These are phyloP conservation scores for Capronia americana DNA, from an alignment of 2,329 filamentous ascomycete genomes.

Conservation along the genomic window DNA sequence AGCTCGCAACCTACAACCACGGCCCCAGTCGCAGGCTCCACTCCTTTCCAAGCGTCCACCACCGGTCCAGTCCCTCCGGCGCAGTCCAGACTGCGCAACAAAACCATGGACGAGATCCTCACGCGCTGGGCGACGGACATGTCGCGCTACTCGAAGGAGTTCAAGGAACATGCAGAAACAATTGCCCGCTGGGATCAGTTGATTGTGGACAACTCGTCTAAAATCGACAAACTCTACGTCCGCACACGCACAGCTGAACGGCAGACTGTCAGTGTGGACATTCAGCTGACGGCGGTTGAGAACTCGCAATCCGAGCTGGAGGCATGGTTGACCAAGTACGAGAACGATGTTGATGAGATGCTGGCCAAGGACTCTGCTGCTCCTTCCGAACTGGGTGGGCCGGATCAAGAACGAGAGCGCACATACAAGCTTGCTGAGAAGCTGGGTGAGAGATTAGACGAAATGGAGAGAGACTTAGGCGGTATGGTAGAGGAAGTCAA, in stretches of 20 bases:
- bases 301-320: slow-evolving; percentile 91
- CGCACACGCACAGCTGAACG: slow-evolving; percentile 93
- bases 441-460: slow-evolving; percentile 85
- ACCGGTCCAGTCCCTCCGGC: slow-evolving; percentile 77
- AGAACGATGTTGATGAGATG: slow-evolving; percentile 88
- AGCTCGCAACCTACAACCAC: slow-evolving; percentile 27
- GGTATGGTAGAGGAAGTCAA: slow-evolving; percentile 99
- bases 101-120: slow-evolving; percentile 99
- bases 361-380: slow-evolving; percentile 63
- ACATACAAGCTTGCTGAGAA: slow-evolving; percentile 96
- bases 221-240: slow-evolving; percentile 90
- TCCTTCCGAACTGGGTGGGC: slow-evolving; percentile 77
- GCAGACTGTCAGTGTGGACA: slow-evolving; percentile 90
- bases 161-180: slow-evolving; percentile 85
- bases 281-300: slow-evolving; percentile 86
- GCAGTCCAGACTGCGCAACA: slow-evolving; percentile 91
- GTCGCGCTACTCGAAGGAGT: slow-evolving; percentile 95
- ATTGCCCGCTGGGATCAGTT: slow-evolving; percentile 91
- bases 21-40: slow-evolving; percentile 18
- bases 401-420: slow-evolving; percentile 92
- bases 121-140: slow-evolving; percentile 95
- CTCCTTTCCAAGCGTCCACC: slow-evolving; percentile 71
- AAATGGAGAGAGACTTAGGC: slow-evolving; percentile 88
- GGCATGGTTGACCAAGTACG: slow-evolving; percentile 86
- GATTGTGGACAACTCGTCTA: slow-evolving; percentile 90